Evolutionary conservation across 768 basidiomycete species (phyloP).

Genomic region (Suillus bovinus): DNA sequence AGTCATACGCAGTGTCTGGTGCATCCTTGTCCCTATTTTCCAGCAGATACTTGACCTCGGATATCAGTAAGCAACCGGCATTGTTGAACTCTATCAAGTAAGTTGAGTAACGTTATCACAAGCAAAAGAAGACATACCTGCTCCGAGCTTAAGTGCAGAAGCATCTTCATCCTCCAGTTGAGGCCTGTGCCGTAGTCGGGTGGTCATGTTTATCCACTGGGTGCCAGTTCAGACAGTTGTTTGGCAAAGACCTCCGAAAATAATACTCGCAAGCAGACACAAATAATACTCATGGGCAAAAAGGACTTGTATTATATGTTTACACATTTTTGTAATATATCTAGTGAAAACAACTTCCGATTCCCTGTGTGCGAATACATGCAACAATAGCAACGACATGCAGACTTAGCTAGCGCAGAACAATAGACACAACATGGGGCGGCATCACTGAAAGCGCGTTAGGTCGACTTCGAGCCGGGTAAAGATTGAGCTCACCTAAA

Average conservation of each 20-base stretch:
- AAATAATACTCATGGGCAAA: constrained; percentile 12
- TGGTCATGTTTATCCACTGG: constrained; percentile 50
- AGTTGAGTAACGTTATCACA: background rate
- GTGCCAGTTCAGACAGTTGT: no score
- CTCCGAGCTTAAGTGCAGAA: constrained; percentile 77
- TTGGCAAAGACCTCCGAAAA: constrained; percentile 35
- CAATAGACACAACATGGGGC: constrained; percentile 11
- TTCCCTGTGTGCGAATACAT: constrained; percentile 23
- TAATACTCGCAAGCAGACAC: constrained; percentile 20
- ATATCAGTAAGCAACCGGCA: constrained; percentile 86
- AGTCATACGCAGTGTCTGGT: constrained; percentile 78
- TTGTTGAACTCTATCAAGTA: constrained; percentile 77
- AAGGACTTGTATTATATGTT: constrained; percentile 34
- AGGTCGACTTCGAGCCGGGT: constrained; percentile 11
- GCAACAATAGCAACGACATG: constrained; percentile 29
- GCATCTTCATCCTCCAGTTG: constrained; percentile 83
- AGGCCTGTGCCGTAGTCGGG: constrained; percentile 62
- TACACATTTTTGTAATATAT: constrained; percentile 39
- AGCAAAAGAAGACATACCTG: constrained; percentile 42
- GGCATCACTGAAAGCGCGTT: constrained; percentile 12
- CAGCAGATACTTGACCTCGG: constrained; percentile 88
- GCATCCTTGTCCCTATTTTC: constrained; percentile 87
- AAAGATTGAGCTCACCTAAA: constrained; percentile 16
- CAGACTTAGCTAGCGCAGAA: constrained; percentile 27
- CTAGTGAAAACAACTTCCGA: constrained; percentile 28